These are phyloP conservation scores for Fusarium foetens DNA, from an alignment of 2,329 filamentous ascomycete species.

Conservation along the genomic window DNA sequence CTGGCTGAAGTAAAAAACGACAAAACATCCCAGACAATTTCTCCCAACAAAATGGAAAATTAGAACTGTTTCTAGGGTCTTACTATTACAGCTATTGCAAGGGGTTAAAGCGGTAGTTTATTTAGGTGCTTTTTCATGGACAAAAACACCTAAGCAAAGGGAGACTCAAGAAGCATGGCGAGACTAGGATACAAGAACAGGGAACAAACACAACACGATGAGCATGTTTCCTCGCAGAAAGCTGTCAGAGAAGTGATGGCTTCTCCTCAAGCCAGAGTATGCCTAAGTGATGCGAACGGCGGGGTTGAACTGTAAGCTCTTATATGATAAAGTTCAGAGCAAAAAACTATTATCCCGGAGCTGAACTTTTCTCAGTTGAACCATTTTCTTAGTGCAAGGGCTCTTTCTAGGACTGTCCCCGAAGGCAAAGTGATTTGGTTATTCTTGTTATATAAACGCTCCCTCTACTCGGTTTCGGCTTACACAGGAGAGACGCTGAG, in stretches of 20 bases:
- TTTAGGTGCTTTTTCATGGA: background rate
- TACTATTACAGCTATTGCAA: background rate
- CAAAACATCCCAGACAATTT: slow-evolving; percentile 9
- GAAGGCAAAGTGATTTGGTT: background rate
- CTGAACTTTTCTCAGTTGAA: background rate
- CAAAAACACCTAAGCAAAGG: slow-evolving; percentile 2
- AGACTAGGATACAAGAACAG: background rate
- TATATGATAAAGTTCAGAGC: background rate
- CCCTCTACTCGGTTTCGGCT: too few relatives aligned
- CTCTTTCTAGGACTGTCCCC: background rate
- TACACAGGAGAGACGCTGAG: background rate
- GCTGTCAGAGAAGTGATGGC: background rate
- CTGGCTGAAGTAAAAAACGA: background rate
- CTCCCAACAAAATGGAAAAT: slow-evolving; percentile 14
- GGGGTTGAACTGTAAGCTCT: background rate
- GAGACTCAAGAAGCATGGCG: background rate
- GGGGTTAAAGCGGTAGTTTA: slow-evolving; percentile 1
- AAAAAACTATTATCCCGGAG: background rate
- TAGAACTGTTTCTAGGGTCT: background rate
- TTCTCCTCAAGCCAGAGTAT: background rate
- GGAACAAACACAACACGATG: background rate
- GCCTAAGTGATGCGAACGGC: background rate
- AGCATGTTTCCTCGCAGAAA: background rate
- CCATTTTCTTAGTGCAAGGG: background rate
- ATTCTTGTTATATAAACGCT: background rate